phyloP scores from a whole-genome alignment of 306 rosid species.

The Lathyrus aphaca region DNA sequence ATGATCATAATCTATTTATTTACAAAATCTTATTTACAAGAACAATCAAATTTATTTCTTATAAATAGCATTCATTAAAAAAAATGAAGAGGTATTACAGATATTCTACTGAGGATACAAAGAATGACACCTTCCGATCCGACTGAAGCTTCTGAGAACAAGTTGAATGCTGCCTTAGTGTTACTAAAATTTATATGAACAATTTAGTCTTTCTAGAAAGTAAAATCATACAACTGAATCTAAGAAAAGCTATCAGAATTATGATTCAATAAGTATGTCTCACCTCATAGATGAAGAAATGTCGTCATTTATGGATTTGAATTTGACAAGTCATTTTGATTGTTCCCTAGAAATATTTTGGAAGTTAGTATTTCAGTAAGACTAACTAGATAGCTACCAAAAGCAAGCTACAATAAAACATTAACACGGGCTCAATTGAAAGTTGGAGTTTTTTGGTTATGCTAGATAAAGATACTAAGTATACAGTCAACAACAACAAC shows the following conservation, averaged over 20 bases:
- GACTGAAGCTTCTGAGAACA: slow-evolving; percentile 3
- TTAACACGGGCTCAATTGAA: slow-evolving; percentile 1
- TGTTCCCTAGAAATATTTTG: slow-evolving; percentile 57
- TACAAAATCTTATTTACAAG: slow-evolving; percentile 8
- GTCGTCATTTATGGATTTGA: slow-evolving; percentile 50
- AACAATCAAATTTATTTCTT: slow-evolving; percentile 21
- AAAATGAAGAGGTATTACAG: slow-evolving; percentile 5
- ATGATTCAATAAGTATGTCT: slow-evolving; percentile 30
- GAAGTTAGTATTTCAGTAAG: slow-evolving; percentile 29
- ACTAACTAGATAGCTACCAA: slow-evolving; percentile 23
- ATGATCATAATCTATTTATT: slow-evolving; percentile 16
- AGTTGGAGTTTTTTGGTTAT: slow-evolving; percentile 3
- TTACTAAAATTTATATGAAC: slow-evolving; percentile 30
- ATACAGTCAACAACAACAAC: background rate
- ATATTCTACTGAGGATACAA: background rate
- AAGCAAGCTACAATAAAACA: slow-evolving; percentile 1
- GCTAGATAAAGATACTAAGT: background rate
- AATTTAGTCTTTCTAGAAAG: slow-evolving; percentile 1
- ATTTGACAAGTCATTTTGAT: slow-evolving; percentile 52
- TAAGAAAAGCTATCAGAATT: slow-evolving; percentile 24
- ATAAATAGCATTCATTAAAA: slow-evolving; percentile 2
- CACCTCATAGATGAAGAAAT: slow-evolving; percentile 46
- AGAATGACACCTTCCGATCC: slow-evolving; percentile 17
- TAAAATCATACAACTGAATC: slow-evolving; percentile 13
- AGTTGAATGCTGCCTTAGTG: slow-evolving; percentile 24